These are phyloP conservation scores for Penicillium sp. DNA, from an alignment of 2,329 filamentous ascomycete genomes.

Conservation along the genomic window DNA sequence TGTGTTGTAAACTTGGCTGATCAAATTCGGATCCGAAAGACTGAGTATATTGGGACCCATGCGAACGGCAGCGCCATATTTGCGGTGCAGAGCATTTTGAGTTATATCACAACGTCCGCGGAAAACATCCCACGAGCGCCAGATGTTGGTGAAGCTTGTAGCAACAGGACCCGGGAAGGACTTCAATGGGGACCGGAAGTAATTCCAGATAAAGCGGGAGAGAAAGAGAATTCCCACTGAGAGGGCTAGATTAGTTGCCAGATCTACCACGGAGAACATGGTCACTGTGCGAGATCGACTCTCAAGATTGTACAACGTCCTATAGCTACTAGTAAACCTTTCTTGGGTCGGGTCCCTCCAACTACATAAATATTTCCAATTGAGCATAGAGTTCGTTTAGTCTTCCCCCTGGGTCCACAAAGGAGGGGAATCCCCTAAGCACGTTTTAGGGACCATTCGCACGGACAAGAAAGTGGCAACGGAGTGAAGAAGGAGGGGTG, in stretches of 20 bases:
- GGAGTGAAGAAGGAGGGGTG: neutral
- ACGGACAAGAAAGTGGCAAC: slow-evolving; percentile 6
- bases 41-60: slow-evolving; percentile 75
- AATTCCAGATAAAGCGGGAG: slow-evolving; percentile 22
- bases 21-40: slow-evolving; percentile 71
- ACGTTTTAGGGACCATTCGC: neutral
- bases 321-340: neutral
- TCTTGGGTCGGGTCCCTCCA: neutral
- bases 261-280: slow-evolving; percentile 8
- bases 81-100: slow-evolving; percentile 67
- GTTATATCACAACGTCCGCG: slow-evolving; percentile 68
- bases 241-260: slow-evolving; percentile 10
- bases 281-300: neutral
- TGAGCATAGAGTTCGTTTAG: neutral
- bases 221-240: slow-evolving; percentile 12
- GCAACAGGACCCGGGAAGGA: slow-evolving; percentile 71
- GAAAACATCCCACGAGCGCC: slow-evolving; percentile 72
- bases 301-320: neutral
- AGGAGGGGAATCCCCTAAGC: slow-evolving; percentile 4
- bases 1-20: slow-evolving; percentile 77
- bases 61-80: slow-evolving; percentile 74
- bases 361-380: neutral
- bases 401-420: neutral
- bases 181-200: slow-evolving; percentile 22
- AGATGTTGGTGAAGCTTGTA: slow-evolving; percentile 71